A percentile compares a stretch with the other conserved stretches of the same genome.
phyloP scores from a whole-genome alignment of 108 stramenopile species.

The Cylindrotheca closterium region DNA sequence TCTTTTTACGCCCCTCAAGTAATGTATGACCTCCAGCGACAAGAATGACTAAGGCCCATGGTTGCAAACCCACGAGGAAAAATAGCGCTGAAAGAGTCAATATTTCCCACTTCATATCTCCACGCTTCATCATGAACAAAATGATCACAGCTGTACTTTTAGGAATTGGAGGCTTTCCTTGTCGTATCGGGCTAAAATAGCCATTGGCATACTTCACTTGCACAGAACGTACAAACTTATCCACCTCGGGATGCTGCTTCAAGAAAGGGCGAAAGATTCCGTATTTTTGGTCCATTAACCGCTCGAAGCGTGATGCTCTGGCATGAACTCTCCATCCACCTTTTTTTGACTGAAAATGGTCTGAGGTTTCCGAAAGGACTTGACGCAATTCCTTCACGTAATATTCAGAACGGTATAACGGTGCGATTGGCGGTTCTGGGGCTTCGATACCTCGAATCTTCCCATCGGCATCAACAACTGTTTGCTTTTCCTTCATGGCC shows the following conservation, averaged over 20 bases:
- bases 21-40: slow-evolving; percentile 47
- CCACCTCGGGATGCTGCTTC: slow-evolving; percentile 74
- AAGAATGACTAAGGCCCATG: slow-evolving; percentile 83
- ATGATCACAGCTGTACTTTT: slow-evolving; percentile 65
- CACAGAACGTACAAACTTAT: slow-evolving; percentile 46
- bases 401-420: slow-evolving; percentile 48
- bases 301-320: slow-evolving; percentile 86
- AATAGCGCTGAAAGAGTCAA: slow-evolving; percentile 60
- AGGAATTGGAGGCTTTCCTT: slow-evolving; percentile 53
- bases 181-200: slow-evolving; percentile 66
- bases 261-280: slow-evolving; percentile 82
- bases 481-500: slow-evolving; percentile 13
- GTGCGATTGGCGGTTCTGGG: slow-evolving; percentile 19
- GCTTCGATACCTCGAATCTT: slow-evolving; percentile 19
- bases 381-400: slow-evolving; percentile 54
- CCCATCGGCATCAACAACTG: slow-evolving; percentile 29
- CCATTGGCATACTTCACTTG: slow-evolving; percentile 78
- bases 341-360: slow-evolving; percentile 53
- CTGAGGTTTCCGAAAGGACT: slow-evolving; percentile 50
- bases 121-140: slow-evolving; percentile 85
- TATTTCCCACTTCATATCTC: slow-evolving; percentile 52
- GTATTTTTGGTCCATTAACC: slow-evolving; percentile 81
- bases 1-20: slow-evolving; percentile 49
- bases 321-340: slow-evolving; percentile 72
- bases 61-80: slow-evolving; percentile 81